Evolutionary conservation across 345 rosid genomes (phyloP), one percentile per base, ranked within the genome.

Genomic region (Linum lewisii): DNA sequence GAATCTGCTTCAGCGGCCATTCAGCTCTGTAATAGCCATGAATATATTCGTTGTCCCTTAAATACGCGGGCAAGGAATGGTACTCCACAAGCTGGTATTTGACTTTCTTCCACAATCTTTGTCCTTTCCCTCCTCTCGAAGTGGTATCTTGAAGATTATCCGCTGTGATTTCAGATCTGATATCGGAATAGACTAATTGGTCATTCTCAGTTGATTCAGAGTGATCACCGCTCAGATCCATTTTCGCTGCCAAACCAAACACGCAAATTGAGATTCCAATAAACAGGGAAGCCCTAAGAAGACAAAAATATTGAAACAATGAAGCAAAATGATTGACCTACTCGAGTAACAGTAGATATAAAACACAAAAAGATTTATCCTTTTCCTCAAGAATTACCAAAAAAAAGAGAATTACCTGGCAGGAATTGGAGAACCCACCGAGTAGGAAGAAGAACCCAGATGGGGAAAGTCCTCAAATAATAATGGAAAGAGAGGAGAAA

Each of bases 41-140:
- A 58, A 93, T 84, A 70, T 75, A 88, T 50, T 93, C 97, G 66
- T 93, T 93, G 76, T 93, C 95, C 74, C 84, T 88, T 38, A 93
- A 63, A 61, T 82, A 93, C 24, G 70, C 89, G 7, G 97, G 99
- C 69, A 92, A 81, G 36, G 86, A 64, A 66, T 92, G 95, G 73
- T 79, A 92, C 42, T 86, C 99, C 23, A 92, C 99, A 24, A 88
- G 79, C 77, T 93, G 99, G 65, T 81, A 88, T 79, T 82, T 86
- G 38, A 88, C 91, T 74, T 83, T 86, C 71, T 82, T 82, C 97
- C 97, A 93, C 55, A 82, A 64, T 52, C 85, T 83, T 76, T 77
- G 83, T 78, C 95, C 89, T 75, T 85, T 92, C 52, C 83, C 86
- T 24, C 65, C 82, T 63, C 71, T 76, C 0, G 79, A 24, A 63